These are phyloP conservation scores for Tolypocladium guangdongense DNA, from an alignment of 2,329 filamentous ascomycete species.

Conservation along the genomic window DNA sequence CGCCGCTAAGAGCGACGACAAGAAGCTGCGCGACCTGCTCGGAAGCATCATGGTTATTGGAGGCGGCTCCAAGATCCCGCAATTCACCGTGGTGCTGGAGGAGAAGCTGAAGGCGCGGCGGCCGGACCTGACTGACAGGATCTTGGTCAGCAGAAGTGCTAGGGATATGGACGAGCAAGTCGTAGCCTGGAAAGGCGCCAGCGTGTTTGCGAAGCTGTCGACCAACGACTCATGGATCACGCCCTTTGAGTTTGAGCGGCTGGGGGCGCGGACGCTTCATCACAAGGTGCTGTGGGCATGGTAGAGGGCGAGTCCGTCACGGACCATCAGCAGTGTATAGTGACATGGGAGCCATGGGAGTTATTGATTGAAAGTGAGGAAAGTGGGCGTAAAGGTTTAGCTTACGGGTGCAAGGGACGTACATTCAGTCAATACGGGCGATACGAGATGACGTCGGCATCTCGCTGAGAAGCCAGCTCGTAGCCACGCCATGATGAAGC, in stretches of 20 bases:
- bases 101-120: slow-evolving; percentile 61
- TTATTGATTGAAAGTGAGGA: not conserved
- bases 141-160: slow-evolving; percentile 59
- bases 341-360: not conserved
- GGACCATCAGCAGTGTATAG: not conserved
- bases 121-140: slow-evolving; percentile 48
- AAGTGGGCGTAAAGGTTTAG: not conserved
- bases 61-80: slow-evolving; percentile 69
- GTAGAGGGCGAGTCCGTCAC: slow-evolving; percentile 18
- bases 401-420: not conserved
- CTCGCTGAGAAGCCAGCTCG: not conserved
- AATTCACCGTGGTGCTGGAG: slow-evolving; percentile 75
- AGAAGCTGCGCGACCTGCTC: slow-evolving; percentile 82
- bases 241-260: slow-evolving; percentile 73
- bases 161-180: slow-evolving; percentile 94
- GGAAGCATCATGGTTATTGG: slow-evolving; percentile 86
- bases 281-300: slow-evolving; percentile 65
- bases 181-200: slow-evolving; percentile 96
- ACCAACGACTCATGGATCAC: slow-evolving; percentile 96
- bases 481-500: not conserved
- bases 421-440: not conserved
- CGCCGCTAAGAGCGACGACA: slow-evolving; percentile 79
- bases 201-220: slow-evolving; percentile 83
- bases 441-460: not conserved
- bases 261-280: slow-evolving; percentile 72